A percentile compares a stretch with the other conserved stretches of the same genome.
phyloP scores from a whole-genome alignment of 129 eudicot species.

The Saposhnikovia divaricata region DNA sequence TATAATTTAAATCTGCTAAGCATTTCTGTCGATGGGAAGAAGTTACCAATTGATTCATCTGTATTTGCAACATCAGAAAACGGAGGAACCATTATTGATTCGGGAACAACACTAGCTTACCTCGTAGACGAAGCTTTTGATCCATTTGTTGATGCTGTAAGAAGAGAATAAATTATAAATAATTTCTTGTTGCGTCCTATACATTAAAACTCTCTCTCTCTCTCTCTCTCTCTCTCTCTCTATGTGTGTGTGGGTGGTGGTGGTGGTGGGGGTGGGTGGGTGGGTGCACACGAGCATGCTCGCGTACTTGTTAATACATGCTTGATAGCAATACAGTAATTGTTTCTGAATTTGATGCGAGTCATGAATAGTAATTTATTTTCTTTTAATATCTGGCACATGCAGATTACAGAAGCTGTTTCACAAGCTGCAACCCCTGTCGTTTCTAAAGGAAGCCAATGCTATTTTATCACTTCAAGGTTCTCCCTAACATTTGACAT shows the following conservation, averaged over 20 bases:
- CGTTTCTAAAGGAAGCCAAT: slow-evolving; percentile 54
- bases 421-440: slow-evolving; percentile 60
- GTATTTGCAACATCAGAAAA: slow-evolving; percentile 67
- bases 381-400: background rate
- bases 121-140: slow-evolving; percentile 82
- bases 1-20: slow-evolving; percentile 71
- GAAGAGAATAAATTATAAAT: slow-evolving; percentile 13
- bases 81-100: slow-evolving; percentile 85
- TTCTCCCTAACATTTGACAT: slow-evolving; percentile 13
- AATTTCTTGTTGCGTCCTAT: background rate
- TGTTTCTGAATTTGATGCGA: background rate
- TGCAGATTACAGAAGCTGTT: slow-evolving; percentile 63
- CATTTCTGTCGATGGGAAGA: slow-evolving; percentile 71
- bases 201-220: background rate
- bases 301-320: background rate
- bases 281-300: background rate
- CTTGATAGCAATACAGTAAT: background rate
- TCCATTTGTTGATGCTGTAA: slow-evolving; percentile 76
- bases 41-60: slow-evolving; percentile 52
- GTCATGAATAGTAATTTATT: background rate
- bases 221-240: background rate
- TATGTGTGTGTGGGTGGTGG: background rate
- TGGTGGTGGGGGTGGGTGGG: background rate
- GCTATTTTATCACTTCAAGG: slow-evolving; percentile 71
- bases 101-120: slow-evolving; percentile 97